Conservation (phyloP, 352 stramenopile species). For the Phytophthora crassamura region DNA sequence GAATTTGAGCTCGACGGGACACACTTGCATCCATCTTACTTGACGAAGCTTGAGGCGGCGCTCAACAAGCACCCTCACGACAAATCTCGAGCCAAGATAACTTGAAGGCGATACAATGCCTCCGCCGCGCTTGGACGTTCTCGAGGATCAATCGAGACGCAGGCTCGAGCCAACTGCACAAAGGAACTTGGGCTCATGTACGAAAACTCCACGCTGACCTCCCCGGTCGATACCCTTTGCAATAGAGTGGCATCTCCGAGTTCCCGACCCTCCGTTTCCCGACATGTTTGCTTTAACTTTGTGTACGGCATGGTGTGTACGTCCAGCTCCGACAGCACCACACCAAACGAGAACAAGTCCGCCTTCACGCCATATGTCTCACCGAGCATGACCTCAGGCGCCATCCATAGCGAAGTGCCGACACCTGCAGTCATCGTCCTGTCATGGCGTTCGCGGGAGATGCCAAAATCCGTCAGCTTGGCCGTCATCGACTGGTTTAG, state of each 20-base stretch:
- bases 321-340: slow-evolving; percentile 40
- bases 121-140: slow-evolving; percentile 33
- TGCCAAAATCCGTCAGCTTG: slow-evolving; percentile 33
- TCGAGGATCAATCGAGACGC: slow-evolving; percentile 25
- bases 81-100: slow-evolving; percentile 2
- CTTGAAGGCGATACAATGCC: slow-evolving; percentile 35
- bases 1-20: slow-evolving; percentile 82
- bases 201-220: slow-evolving; percentile 30
- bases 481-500: slow-evolving; percentile 26
- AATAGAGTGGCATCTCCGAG: slow-evolving; percentile 30
- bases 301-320: slow-evolving; percentile 25
- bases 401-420: slow-evolving; percentile 25
- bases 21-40: slow-evolving; percentile 83
- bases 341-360: slow-evolving; percentile 40
- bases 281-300: slow-evolving; percentile 5
- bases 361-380: slow-evolving; percentile 36
- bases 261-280: slow-evolving; percentile 7
- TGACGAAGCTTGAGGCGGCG: slow-evolving; percentile 53
- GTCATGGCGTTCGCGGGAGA: slow-evolving; percentile 15
- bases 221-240: slow-evolving; percentile 36
- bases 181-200: slow-evolving; percentile 1
- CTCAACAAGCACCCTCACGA: slow-evolving; percentile 18
- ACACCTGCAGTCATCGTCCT: slow-evolving; percentile 32
- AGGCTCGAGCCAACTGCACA: slow-evolving; percentile 24
- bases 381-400: slow-evolving; percentile 32